Percentiles rank a stretch among this genome's conserved stretches.
phyloP scores from a whole-genome alignment of 306 rosid species.

The Cucumis melo region DNA sequence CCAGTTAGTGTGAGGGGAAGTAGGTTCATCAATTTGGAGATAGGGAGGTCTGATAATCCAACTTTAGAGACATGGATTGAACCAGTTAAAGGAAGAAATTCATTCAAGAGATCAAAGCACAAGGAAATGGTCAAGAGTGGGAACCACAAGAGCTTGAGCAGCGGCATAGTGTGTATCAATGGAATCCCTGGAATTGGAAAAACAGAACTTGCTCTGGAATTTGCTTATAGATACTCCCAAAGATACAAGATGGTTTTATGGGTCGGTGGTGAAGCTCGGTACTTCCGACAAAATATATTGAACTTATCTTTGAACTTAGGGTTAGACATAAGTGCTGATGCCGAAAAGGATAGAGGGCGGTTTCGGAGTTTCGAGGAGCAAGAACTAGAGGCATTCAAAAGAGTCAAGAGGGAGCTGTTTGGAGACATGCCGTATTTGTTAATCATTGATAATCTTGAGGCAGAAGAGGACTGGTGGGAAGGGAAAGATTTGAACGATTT shows the following conservation, averaged over 20 bases:
- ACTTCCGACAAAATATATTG: slow-evolving; percentile 62
- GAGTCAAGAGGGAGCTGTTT: slow-evolving; percentile 68
- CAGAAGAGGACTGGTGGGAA: slow-evolving; percentile 80
- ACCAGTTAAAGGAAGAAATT: slow-evolving; percentile 37
- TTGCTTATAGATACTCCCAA: slow-evolving; percentile 53
- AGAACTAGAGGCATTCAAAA: slow-evolving; percentile 73
- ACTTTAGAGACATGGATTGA: slow-evolving; percentile 57
- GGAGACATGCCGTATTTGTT: slow-evolving; percentile 71
- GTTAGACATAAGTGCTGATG: slow-evolving; percentile 69
- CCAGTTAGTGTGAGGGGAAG: slow-evolving; percentile 32
- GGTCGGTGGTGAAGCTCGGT: slow-evolving; percentile 77
- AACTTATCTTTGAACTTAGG: slow-evolving; percentile 56
- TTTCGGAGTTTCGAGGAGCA: slow-evolving; percentile 84
- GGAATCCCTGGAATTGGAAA: slow-evolving; percentile 79
- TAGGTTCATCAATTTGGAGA: slow-evolving; percentile 54
- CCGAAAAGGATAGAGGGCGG: slow-evolving; percentile 58
- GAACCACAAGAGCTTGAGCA: slow-evolving; percentile 37
- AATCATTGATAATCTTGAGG: slow-evolving; percentile 77
- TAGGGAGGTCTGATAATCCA: slow-evolving; percentile 54
- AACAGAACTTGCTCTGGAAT: slow-evolving; percentile 72
- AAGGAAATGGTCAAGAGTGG: slow-evolving; percentile 52
- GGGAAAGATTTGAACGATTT: slow-evolving; percentile 62
- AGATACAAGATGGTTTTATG: slow-evolving; percentile 81
- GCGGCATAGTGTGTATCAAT: slow-evolving; percentile 55
- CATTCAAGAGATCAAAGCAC: slow-evolving; percentile 42